Conservation (phyloP, 2,329 filamentous ascomycete species). For the Botryotinia calthae region DNA sequence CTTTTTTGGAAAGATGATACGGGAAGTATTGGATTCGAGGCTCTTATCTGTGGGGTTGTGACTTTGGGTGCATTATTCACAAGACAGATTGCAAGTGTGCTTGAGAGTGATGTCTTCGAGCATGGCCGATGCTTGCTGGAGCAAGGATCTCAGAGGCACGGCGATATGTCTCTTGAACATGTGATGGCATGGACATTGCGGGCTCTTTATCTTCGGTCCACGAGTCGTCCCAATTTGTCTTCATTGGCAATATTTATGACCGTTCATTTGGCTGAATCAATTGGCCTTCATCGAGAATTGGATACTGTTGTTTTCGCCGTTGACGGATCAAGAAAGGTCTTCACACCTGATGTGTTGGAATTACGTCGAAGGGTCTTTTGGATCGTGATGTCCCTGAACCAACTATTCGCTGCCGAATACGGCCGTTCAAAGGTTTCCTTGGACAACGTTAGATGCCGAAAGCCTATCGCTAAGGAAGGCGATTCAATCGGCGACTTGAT, state of each 20-base stretch:
- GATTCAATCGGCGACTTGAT: conserved; percentile 26
- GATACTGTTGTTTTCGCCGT: conserved; percentile 20
- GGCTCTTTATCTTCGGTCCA: conserved; percentile 34
- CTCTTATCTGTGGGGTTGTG: conserved; percentile 38
- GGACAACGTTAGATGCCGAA: conserved; percentile 24
- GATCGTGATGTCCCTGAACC: conserved; percentile 28
- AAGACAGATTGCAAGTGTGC: conserved; percentile 22
- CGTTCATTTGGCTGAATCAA: conserved; percentile 35
- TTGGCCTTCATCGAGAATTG: conserved; percentile 36
- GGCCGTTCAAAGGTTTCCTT: conserved; percentile 28
- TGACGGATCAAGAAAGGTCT: conserved; percentile 19
- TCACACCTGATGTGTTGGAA: conserved; percentile 21
- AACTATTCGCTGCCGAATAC: conserved; percentile 28
- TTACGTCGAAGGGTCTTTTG: conserved; percentile 29
- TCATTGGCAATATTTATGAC: conserved; percentile 34
- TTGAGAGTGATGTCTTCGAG: conserved; percentile 35
- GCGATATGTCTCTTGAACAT: conserved; percentile 24
- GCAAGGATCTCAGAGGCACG: conserved; percentile 22
- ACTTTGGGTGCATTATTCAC: conserved; percentile 40
- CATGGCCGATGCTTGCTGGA: conserved; percentile 33
- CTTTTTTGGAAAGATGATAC: conserved; percentile 37
- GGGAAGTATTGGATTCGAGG: conserved; percentile 39
- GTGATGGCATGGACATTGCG: conserved; percentile 33
- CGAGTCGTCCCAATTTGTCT: conserved; percentile 32
- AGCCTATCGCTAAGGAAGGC: conserved; percentile 14